Base-by-base conservation (phyloP, 306 rosid species). In the Luffa acutangula region DNA sequence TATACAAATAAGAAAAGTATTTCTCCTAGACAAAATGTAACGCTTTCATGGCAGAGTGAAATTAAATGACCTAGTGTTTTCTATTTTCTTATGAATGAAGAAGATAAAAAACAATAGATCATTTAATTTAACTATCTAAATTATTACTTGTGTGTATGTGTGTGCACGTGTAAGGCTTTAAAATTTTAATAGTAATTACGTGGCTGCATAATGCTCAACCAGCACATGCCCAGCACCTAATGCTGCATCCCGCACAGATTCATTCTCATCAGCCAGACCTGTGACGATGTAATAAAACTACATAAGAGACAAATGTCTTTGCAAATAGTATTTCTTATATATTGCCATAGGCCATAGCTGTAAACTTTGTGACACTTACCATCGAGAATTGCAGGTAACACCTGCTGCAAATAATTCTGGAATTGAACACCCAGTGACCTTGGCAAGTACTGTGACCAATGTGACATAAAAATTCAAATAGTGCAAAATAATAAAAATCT, bases 221-320 rank as follows among this genome's bases (percentile, higher is more conserved):
- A 95, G 85, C 77, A 95, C 90, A 87, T 92, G 98, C 76, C 98
- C 97, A 82, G 98, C 98, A 79, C 98, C 98, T 20, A 95, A 85
- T 14, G 97, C 97, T 75, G 96, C 97, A n/a, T 95, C 98, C 58
- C 98, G 97, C 41, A 95, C 98, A 69, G 97, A 95, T 86, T 95
- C 98, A 80, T 95, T 95, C 90, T 95, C 98, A 87, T 95, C 98
- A 54, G 98, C 98, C 80, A 92, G 98, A 82, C 98, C 97, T 95
- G 65, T 31, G 89, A 25, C 65, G 42, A 53, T 79, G 66, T 39
- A 57, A 65, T 20, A 20, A 25, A 11, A 52, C 81, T 33, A 20
- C 36, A 67, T 37, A 63, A 80, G 62, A 34, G 41, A 79, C 56
- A 76, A 7, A 42, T 36, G 37, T 71, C 77, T 45, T 75, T 31